Base-by-base conservation (phyloP, 176 grass and related monocot species). In the Ensete ventricosum region DNA sequence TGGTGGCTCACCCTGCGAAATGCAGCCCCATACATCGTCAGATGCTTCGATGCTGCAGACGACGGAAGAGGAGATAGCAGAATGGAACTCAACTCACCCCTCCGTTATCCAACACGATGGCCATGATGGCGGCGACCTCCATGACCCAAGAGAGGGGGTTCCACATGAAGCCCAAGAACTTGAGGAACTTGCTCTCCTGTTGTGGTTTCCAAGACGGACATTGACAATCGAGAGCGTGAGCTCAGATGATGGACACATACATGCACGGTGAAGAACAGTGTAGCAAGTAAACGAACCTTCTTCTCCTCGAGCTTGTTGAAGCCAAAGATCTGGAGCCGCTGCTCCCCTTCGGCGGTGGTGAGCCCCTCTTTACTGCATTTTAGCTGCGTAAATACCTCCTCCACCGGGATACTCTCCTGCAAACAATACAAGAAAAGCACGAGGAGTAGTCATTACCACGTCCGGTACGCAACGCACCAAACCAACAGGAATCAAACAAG, bases 101-200 rank as follows among this genome's bases (percentile, higher is more conserved):
- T 16, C 89, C 92, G 58, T 96, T 96, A 20, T 89, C 89, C 49
- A 96, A 79, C 14, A 66, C 87, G 79, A 96, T 96, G 34, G 93
- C 93, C 93, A 96, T 96, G 81, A 96, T 72, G 19, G 93, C 93
- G 8, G 93, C 93, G 54, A 74, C 54, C 78, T 96, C 93, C 93
- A 96, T 96, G 54, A 96, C 93, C 93, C 93, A 96, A 0, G 93
- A 96, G 1, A 96, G 89, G 14, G 93, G 89, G 74, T 96, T 96
- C 93, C 93, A 96, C 93, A 96, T 96, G 87, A 96, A 96, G 0
- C 93, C 93, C 3, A 92, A 71, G 81, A 96, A 96, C 83, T 96
- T 96, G 81, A 96, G 93, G 26, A 96, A 53, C 83, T 96, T 96
- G 89, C n/a, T 90, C 78, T 92, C 93, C 73, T 85, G 24, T 66